Evolutionary conservation across 768 basidiomycete species (phyloP).

Genomic region (Exidia glandulosa): DNA sequence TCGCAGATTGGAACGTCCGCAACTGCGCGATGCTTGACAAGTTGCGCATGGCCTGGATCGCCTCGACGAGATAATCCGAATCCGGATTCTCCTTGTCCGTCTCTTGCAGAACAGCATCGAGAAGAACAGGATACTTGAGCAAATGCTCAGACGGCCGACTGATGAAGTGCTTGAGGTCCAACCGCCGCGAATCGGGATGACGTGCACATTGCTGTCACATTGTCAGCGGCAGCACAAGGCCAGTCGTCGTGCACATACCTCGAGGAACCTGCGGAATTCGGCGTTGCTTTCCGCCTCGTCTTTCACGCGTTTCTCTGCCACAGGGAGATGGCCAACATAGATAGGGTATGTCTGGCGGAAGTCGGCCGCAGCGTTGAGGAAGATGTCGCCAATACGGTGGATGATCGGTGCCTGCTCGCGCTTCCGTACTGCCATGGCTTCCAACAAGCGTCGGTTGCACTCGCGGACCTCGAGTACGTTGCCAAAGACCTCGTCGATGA

Average conservation of each 20-base stretch:
- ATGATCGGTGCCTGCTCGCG: constrained; percentile 28
- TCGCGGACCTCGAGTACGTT: constrained; percentile 27
- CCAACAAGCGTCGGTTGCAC: constrained; percentile 24
- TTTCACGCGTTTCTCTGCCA: constrained; percentile 78
- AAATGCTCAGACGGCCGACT: constrained; percentile 72
- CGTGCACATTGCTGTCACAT: constrained; percentile 37
- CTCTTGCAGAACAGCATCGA: constrained; percentile 79
- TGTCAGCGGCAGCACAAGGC: constrained; percentile 12
- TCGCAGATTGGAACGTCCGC: constrained; percentile 81
- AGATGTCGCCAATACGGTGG: constrained; percentile 34
- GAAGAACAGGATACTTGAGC: constrained; percentile 71
- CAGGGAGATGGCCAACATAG: constrained; percentile 64
- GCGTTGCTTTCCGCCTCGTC: constrained; percentile 77
- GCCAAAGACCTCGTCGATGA: constrained; percentile 31
- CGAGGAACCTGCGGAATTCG: constrained; percentile 74
- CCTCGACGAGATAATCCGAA: constrained; percentile 69
- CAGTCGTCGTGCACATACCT: constrained; percentile 35
- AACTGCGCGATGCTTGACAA: constrained; percentile 74
- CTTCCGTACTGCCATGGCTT: constrained; percentile 27
- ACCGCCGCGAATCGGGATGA: constrained; percentile 43
- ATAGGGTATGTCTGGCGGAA: constrained; percentile 32
- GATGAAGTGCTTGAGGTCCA: constrained; percentile 70
- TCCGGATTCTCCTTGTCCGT: constrained; percentile 76
- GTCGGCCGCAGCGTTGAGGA: constrained; percentile 41
- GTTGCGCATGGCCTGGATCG: constrained; percentile 73